phyloP scores from a whole-genome alignment of 2,329 filamentous ascomycete species.

The Cordyceps fumosorosea region DNA sequence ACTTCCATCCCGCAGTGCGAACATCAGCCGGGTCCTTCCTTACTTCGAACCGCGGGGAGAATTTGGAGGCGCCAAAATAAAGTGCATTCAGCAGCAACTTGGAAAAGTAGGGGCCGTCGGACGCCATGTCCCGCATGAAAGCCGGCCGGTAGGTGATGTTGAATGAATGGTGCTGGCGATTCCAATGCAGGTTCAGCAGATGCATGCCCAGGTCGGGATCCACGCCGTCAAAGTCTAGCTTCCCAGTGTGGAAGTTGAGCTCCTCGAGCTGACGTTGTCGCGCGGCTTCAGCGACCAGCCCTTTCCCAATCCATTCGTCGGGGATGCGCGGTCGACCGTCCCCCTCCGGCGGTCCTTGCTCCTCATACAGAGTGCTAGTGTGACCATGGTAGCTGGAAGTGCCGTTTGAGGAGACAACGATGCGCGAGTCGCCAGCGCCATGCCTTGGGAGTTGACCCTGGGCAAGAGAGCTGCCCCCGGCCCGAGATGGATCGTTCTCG shows the following conservation, averaged over 20 bases:
- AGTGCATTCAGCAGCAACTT: constrained; percentile 50
- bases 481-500: no score
- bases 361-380: no score
- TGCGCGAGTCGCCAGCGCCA: no score
- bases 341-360: no score
- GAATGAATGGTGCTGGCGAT: constrained; percentile 44
- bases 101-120: constrained; percentile 49
- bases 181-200: constrained; percentile 45
- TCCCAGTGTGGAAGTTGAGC: neutral
- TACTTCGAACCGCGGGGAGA: constrained; percentile 38
- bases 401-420: no score
- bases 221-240: constrained; percentile 38
- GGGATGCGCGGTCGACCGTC: no score
- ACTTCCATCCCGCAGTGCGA: constrained; percentile 41
- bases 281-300: no score
- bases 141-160: constrained; percentile 45
- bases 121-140: constrained; percentile 48
- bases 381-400: no score
- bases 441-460: no score
- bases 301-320: no score
- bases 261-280: no score
- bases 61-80: constrained; percentile 39
- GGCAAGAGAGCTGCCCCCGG: no score
- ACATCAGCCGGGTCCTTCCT: constrained; percentile 38
- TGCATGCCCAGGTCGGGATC: constrained; percentile 46